Evolutionary conservation across 805 yeast species (phyloP).

Genomic region (Ogataea chonburiensis): DNA sequence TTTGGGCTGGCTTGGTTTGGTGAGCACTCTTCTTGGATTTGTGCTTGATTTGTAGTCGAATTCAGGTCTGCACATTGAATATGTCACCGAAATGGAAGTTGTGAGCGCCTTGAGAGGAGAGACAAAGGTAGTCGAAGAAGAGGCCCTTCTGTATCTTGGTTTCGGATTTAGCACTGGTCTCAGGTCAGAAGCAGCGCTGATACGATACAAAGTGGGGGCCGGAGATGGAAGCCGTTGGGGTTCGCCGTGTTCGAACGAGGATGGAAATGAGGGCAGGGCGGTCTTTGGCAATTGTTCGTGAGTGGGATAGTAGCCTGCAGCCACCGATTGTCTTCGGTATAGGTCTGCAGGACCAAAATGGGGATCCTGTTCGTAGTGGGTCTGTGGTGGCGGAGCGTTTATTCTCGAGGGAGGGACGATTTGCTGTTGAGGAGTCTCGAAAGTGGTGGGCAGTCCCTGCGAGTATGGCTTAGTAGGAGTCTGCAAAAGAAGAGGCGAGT

Average conservation of each 20-base stretch:
- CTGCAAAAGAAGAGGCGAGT: constrained; percentile 16
- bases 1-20: constrained; percentile 86
- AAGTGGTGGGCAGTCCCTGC: constrained; percentile 29
- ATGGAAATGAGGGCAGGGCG: constrained; percentile 16
- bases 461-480: constrained; percentile 20
- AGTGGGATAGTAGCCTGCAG: constrained; percentile 23
- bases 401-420: constrained; percentile 35
- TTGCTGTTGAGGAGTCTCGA: constrained; percentile 24
- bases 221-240: constrained; percentile 13
- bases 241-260: constrained; percentile 6
- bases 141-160: constrained; percentile 71
- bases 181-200: constrained; percentile 49
- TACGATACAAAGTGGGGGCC: constrained; percentile 49
- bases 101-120: constrained; percentile 85
- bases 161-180: constrained; percentile 58
- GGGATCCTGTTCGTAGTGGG: constrained; percentile 13
- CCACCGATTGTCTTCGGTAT: constrained; percentile 34
- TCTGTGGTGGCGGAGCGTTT: constrained; percentile 30
- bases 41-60: constrained; percentile 80
- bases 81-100: constrained; percentile 72
- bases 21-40: constrained; percentile 88
- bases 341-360: constrained; percentile 17
- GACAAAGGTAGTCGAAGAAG: constrained; percentile 58
- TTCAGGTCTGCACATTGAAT: constrained; percentile 78
- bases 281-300: constrained; percentile 17